Base-by-base conservation (phyloP, 306 rosid genomes). In the Vigna unguiculata region DNA sequence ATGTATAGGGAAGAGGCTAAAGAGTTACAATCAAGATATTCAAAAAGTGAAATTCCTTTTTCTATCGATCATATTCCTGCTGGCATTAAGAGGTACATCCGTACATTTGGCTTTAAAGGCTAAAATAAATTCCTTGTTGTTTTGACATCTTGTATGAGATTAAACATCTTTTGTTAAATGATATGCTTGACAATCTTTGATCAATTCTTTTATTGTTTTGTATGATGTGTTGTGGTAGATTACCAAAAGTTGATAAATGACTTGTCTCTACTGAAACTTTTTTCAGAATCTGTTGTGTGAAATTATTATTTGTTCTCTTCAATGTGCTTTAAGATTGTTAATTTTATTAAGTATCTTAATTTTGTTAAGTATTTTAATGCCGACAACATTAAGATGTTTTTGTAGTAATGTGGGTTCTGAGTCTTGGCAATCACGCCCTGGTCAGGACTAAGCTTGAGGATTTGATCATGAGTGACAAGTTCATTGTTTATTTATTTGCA, bases 1-100 rank as follows among this genome's bases (percentile, higher is more conserved):
- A 36, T 75, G 19, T 81, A 77, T 19, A 91, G 98, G 87, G 79
- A 86, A 81, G 97, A 91, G 76, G 98, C 95, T 69, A 85, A 80
- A 81, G 90, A 90, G 69, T 76, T 91, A 38, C 83, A 74, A 58
- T 85, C 81, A 61, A 69, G 48, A 20, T 17, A 78, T 77, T 69
- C 52, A 32, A 85, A 59, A 72, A 63, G 78, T 30, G 66, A 55
- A 71, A 61, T n/a, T n/a, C 53, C 71, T 24, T 80, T 75, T 16
- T 20, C 85, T 66, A 87, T 83, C 59, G 68, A 60, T 65, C 71
- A 84, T 69, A 63, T 89, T 82, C 87, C 86, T 62, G 64, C 9
- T 40, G 66, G 14, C 78, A 88, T 90, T 60, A 88, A 74, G 86
- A 90, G 96, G 97, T 94, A 88, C 4, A 15, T 5, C 17, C 60